Percentiles rank a stretch among this genome's conserved stretches.
These are phyloP conservation scores for Raddia guianensis DNA, from an alignment of 176 grass and related monocot genomes.

Conservation along the genomic window DNA sequence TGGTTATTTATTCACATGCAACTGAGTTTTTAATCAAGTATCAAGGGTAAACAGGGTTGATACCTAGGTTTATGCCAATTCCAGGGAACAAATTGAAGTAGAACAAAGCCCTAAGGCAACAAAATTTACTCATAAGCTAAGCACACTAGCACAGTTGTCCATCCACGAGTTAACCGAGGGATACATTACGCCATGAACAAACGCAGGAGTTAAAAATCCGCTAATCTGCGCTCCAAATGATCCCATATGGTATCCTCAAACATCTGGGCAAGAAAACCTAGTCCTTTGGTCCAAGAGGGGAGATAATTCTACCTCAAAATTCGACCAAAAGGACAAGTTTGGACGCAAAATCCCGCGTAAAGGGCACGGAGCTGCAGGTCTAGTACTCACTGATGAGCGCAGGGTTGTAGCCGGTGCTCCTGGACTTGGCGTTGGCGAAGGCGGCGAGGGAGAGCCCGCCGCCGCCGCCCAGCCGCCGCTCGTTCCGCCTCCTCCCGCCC, in stretches of 20 bases:
- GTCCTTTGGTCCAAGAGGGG: background rate
- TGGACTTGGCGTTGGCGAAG: constrained; percentile 80
- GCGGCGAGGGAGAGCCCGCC: constrained; percentile 83
- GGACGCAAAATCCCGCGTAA: background rate
- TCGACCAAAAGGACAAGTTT: background rate
- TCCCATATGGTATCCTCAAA: background rate
- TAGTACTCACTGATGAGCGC: constrained; percentile 66
- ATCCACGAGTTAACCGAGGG: background rate
- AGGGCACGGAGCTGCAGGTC: background rate
- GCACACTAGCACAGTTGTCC: background rate
- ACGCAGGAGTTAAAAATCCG: background rate
- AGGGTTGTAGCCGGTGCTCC: constrained; percentile 72
- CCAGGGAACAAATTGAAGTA: background rate
- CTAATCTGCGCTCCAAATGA: background rate
- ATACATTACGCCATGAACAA: background rate
- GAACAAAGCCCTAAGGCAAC: background rate
- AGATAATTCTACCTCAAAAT: background rate
- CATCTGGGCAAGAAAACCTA: background rate
- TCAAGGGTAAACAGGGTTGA: background rate
- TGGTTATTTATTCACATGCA: background rate
- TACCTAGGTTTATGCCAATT: background rate
- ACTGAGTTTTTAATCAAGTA: background rate
- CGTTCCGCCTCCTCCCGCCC: constrained; percentile 60
- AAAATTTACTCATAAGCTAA: background rate
- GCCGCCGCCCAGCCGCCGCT: constrained; percentile 70